These are phyloP conservation scores for Cenchrus fungigraminus DNA, from an alignment of 176 grass and related monocot species.

Conservation along the genomic window DNA sequence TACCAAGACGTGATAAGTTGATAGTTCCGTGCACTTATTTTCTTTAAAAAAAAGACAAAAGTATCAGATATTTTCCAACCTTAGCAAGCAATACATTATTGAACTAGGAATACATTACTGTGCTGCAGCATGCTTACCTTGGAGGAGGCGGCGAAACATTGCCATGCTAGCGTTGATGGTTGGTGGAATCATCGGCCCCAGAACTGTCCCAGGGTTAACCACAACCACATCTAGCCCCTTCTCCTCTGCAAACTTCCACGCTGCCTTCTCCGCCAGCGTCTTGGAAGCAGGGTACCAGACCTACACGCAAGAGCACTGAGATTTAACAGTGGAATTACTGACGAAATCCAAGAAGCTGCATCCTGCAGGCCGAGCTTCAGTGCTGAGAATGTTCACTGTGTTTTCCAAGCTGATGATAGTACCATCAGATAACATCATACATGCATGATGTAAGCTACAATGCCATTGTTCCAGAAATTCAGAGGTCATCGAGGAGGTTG, in stretches of 20 bases:
- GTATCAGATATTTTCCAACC: not conserved
- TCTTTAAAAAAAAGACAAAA: not conserved
- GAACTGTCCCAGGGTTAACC: slow-evolving; percentile 77
- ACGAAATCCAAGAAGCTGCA: not conserved
- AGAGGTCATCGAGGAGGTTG: not conserved
- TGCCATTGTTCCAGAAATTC: not conserved
- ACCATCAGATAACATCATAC: too few species aligned
- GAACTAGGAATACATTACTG: not conserved
- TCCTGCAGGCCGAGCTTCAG: not conserved
- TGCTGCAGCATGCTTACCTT: slow-evolving; percentile 37
- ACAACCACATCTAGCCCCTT: slow-evolving; percentile 75
- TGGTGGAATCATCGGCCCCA: slow-evolving; percentile 79
- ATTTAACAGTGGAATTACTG: not conserved
- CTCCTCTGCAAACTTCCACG: slow-evolving; percentile 92
- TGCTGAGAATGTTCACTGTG: not conserved
- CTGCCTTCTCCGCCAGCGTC: slow-evolving; percentile 82
- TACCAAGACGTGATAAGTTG: not conserved
- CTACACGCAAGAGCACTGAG: slow-evolving; percentile 41
- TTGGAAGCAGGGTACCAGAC: slow-evolving; percentile 94
- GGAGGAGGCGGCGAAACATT: slow-evolving; percentile 62
- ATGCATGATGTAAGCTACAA: not conserved
- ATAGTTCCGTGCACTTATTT: not conserved
- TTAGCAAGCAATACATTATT: not conserved
- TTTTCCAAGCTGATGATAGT: not conserved
- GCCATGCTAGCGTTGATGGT: slow-evolving; percentile 76